Conservation (phyloP, 257 asterid species). For the Ilex aquifolium region DNA sequence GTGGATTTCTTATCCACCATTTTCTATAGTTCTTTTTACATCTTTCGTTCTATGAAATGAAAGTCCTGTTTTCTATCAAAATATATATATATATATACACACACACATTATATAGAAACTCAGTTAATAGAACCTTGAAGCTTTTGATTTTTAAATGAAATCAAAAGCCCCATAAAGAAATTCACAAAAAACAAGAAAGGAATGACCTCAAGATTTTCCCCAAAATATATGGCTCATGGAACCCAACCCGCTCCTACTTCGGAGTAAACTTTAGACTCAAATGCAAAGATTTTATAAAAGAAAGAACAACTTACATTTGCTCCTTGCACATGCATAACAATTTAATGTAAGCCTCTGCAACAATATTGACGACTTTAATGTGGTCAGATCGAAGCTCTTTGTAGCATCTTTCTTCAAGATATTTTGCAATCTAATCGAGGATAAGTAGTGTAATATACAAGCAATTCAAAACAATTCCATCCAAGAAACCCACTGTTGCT, state of each 20-base stretch:
- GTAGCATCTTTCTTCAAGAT: conserved; percentile 89
- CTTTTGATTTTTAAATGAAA: background rate
- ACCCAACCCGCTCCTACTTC: background rate
- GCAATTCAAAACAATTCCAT: conserved; percentile 10
- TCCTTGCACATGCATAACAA: conserved; percentile 71
- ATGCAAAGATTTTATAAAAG: background rate
- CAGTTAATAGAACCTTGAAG: too few species aligned
- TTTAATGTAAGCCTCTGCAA: conserved; percentile 69
- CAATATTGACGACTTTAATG: conserved; percentile 48
- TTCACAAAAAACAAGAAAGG: background rate
- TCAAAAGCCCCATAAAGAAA: background rate
- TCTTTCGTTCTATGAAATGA: too few species aligned
- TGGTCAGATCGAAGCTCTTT: conserved; percentile 79
- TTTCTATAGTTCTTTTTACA: too few species aligned
- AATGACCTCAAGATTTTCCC: background rate
- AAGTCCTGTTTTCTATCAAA: too few species aligned
- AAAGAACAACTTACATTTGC: conserved; percentile 67
- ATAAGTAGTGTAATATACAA: background rate
- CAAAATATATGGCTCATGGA: background rate
- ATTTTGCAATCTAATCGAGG: conserved; percentile 61
- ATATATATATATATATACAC: too few species aligned
- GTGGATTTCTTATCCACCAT: too few species aligned
- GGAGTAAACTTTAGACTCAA: too few species aligned
- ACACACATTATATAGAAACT: too few species aligned
- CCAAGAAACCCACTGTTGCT: conserved; percentile 1